Evolutionary conservation across 495 filamentous ascomycete genomes (phyloP).

Genomic region (Talaromyces adpressus): DNA sequence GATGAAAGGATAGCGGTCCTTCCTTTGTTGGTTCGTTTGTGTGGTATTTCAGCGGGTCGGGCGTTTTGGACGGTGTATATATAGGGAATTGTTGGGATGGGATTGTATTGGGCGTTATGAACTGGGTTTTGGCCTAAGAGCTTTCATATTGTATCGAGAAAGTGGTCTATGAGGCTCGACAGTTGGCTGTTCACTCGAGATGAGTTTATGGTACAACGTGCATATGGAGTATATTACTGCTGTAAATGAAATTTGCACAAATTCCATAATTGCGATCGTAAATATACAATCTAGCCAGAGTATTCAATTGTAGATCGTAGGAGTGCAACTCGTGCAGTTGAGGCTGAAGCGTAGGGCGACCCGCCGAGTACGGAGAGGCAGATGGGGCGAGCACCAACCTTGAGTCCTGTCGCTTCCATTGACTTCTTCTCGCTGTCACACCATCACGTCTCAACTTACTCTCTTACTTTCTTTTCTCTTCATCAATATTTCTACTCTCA

Average conservation of each 20-base stretch:
- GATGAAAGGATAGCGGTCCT: slow-evolving; percentile 58
- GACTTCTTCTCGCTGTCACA: slow-evolving; percentile 2
- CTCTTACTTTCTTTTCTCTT: neutral
- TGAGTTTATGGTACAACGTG: neutral
- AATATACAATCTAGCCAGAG: neutral
- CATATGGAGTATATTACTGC: neutral
- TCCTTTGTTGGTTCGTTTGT: neutral
- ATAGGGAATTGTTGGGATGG: neutral
- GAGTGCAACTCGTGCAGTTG: neutral
- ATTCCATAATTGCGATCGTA: neutral
- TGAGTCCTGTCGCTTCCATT: neutral
- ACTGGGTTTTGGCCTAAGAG: neutral
- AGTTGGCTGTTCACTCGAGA: neutral
- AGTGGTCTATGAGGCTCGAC: neutral
- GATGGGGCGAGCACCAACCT: neutral
- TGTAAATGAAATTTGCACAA: neutral
- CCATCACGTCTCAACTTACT: neutral
- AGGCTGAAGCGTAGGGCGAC: neutral
- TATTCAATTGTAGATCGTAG: neutral
- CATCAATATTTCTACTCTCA: neutral
- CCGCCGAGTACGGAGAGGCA: neutral
- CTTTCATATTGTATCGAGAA: neutral
- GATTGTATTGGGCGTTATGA: neutral
- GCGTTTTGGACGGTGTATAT: neutral
- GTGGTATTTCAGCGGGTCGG: neutral